A percentile compares a stretch with the other conserved stretches of the same genome.
phyloP scores from a whole-genome alignment of 805 yeast genomes.

The Jamesozyma rosinii region DNA sequence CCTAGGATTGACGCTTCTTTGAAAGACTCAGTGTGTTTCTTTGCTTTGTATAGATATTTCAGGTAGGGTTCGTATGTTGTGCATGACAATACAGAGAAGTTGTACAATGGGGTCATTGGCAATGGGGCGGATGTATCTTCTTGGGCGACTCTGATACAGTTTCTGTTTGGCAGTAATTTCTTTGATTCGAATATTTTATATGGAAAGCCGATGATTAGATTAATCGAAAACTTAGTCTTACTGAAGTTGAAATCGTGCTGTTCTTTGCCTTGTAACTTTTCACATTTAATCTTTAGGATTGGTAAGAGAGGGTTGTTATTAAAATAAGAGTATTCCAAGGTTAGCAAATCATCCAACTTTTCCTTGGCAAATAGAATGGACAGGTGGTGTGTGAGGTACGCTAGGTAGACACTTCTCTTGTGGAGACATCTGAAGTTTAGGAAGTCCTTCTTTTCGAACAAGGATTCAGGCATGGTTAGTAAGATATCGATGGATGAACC shows the following conservation, averaged over 20 bases:
- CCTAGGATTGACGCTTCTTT: constrained; percentile 83
- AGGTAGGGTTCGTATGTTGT: constrained; percentile 60
- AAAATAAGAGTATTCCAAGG: constrained; percentile 54
- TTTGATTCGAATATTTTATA: constrained; percentile 60
- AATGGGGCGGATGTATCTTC: constrained; percentile 42
- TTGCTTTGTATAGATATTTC: constrained; percentile 65
- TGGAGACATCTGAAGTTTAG: constrained; percentile 83
- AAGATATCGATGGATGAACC: constrained; percentile 70
- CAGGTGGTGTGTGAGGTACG: constrained; percentile 63
- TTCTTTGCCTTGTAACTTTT: constrained; percentile 6
- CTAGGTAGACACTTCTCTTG: constrained; percentile 80
- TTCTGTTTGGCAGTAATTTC: constrained; percentile 70
- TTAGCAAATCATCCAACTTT: constrained; percentile 37
- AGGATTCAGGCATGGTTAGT: constrained; percentile 65
- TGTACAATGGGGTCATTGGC: constrained; percentile 67
- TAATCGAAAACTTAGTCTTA: constrained; percentile 62
- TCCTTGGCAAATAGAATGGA: constrained; percentile 44
- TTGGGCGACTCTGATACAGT: constrained; percentile 66
- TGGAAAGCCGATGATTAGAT: constrained; percentile 67
- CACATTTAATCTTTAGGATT: constrained; percentile 52
- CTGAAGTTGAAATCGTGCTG: constrained; percentile 44
- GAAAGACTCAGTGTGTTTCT: constrained; percentile 70
- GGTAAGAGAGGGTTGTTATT: constrained; percentile 77
- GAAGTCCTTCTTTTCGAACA: constrained; percentile 81
- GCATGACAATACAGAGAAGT: constrained; percentile 67